Conservation (phyloP, 495 filamentous ascomycete species). For the Cudoniella acicularis region DNA sequence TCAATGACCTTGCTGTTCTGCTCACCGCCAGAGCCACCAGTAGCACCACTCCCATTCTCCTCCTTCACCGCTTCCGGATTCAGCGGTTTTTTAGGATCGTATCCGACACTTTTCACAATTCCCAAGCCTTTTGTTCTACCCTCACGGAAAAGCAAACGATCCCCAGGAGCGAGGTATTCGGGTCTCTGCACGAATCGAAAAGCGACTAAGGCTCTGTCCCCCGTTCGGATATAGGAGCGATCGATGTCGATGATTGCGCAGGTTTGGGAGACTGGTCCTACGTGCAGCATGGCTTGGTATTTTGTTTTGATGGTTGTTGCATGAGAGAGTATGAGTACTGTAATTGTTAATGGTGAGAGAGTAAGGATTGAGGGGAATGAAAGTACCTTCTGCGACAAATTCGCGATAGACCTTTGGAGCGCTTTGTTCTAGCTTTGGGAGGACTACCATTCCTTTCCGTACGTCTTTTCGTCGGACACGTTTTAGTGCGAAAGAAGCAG, state of each 20-base stretch:
- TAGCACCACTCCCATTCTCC: not conserved
- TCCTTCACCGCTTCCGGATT: conserved; percentile 18
- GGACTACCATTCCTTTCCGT: conserved; percentile 95
- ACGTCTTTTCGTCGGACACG: conserved; percentile 88
- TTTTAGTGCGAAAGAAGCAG: conserved; percentile 86
- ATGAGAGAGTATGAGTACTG: conserved; percentile 90
- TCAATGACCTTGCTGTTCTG: conserved; percentile 9
- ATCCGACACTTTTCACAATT: conserved; percentile 89
- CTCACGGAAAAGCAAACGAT: conserved; percentile 89
- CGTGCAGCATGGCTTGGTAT: conserved; percentile 98
- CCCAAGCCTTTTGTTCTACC: conserved; percentile 93
- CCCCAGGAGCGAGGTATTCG: conserved; percentile 85
- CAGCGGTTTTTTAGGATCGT: conserved; percentile 54
- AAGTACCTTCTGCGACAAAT: conserved; percentile 83
- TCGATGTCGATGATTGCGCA: conserved; percentile 98
- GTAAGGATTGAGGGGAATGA: not conserved
- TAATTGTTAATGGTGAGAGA: not conserved
- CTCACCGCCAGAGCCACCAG: not conserved
- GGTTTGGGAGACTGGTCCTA: conserved; percentile 91
- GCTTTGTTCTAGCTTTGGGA: conserved; percentile 72
- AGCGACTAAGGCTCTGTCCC: conserved; percentile 85
- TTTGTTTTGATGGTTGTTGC: conserved; percentile 98
- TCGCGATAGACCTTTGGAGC: conserved; percentile 82
- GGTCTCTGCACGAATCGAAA: conserved; percentile 96
- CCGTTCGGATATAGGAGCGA: conserved; percentile 89